Base-by-base conservation (phyloP, 1,284 basidiomycete species). In the Apiotrichum brassicae region DNA sequence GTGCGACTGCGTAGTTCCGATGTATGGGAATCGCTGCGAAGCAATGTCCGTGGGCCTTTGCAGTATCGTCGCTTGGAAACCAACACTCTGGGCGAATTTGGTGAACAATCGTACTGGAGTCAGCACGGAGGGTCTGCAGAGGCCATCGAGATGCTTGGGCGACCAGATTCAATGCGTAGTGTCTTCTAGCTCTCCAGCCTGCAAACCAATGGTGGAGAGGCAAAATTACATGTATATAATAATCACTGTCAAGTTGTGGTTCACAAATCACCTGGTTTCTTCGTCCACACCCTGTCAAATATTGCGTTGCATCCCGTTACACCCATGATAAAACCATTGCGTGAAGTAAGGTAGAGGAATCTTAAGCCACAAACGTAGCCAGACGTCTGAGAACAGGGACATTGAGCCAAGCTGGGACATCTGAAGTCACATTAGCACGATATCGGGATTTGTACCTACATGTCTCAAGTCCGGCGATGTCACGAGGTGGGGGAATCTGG, bases 381-480 rank as follows among this genome's bases (percentile, higher is more conserved):
- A 70, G 51, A 26, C 67, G 58, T 22, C 67, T 49, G 23, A 70
- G 61, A 26, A 62, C 52, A 16, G 67, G 67, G 4, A 68, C 60
- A 41, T 61, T 60, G 25, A 70, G 56, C 59, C 63, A 65, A 14
- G 65, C 62, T 3, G 67, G 67, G 14, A 70, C 63, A 48, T 70
- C 65, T 70, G 43, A 4, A 18, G 13, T 2, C 25, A 22, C 7
- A 19, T 26, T 36, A 33, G 40, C 28, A 32, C 24, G 13, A 3
- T 14, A 25, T 13, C 2, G 34, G 4, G 11, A 11, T 30, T 3
- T 14, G 6, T 8, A 68, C 72, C 61, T 46, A 74, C 72, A 74
- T 39, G 72, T 74, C 45, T 74, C 72, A 25, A 74, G 54, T 14
- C 68, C 70, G 3, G 62, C 58, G 40, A 74, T 70, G 32, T 74